Base-by-base conservation (phyloP, 2,329 filamentous ascomycete species). In the Aulographum hederae region DNA sequence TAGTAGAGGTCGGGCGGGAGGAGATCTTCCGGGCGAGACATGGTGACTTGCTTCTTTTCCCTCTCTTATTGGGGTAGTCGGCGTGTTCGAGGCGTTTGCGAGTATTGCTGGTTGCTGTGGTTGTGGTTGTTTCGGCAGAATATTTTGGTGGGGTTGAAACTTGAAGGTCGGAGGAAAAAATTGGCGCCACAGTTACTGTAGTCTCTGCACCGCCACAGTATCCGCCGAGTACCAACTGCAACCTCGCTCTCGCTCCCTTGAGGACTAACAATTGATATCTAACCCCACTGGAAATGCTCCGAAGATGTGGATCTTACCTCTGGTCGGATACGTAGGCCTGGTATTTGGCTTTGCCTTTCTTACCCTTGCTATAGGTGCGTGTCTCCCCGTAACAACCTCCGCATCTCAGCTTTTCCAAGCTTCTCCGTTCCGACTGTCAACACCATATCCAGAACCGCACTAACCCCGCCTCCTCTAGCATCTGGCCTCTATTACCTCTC, bases 401-500 rank as follows among this genome's bases (percentile, higher is more conserved):
- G n/a, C 21, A 25, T 8, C 21, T 25, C 21, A 25, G n/a, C 21
- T 25, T n/a, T 8, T 25, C 21, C 8, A 8, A 25, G n/a, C 8
- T 8, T 8, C 21, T 25, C 21, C 21, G 21, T n/a, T 25, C 8
- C 8, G 8, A n/a, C 8, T 8, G 8, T 28, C 6, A 28, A 12
- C n/a, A n/a, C n/a, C n/a, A n/a, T n/a, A n/a, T n/a, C n/a, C n/a
- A n/a, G n/a, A n/a, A n/a, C 8, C 8, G n/a, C 8, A 25, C 18
- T 15, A 25, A 4, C 5, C 30, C n/a, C n/a, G n/a, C n/a, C n/a
- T n/a, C n/a, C n/a, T n/a, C n/a, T 46, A 81, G 89, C 89, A 25
- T 94, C 84, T n/a, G 89, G 89, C 23, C 73, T 98, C 17, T 98
- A 98, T 61, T 98, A 98, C 54, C 76, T 98, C 33, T 94, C 86